A percentile compares a stretch with the other conserved stretches of the same genome.
Evolutionary conservation across 2,329 filamentous ascomycete species (phyloP).

Genomic region (Sclerotinia glacialis): DNA sequence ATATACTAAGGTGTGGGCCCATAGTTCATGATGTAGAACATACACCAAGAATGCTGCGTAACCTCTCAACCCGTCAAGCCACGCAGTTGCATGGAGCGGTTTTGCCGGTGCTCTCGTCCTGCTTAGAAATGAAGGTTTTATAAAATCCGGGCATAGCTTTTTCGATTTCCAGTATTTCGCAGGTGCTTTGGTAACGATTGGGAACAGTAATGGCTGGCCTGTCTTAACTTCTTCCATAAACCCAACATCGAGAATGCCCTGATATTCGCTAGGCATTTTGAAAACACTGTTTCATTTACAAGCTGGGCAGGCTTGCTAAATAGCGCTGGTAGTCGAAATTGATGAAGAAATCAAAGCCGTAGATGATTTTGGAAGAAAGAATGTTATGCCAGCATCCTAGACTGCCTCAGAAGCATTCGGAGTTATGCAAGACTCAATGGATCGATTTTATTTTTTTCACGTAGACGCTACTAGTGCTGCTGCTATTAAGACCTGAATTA

Average conservation of each 20-base stretch:
- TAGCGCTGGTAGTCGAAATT: not conserved
- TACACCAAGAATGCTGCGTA: constrained; percentile 49
- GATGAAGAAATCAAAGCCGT: not conserved
- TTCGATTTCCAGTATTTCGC: constrained; percentile 9
- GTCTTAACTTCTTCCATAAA: constrained; percentile 18
- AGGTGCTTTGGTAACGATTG: not conserved
- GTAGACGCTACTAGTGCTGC: not conserved
- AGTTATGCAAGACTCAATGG: not conserved
- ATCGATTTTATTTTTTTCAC: not conserved
- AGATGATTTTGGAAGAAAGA: not conserved
- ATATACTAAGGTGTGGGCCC: constrained; percentile 36
- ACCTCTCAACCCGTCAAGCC: constrained; percentile 50
- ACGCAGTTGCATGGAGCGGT: constrained; percentile 21
- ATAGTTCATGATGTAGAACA: constrained; percentile 44
- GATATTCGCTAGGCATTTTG: constrained; percentile 18
- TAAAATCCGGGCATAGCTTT: constrained; percentile 19
- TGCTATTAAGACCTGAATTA: not conserved
- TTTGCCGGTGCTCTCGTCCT: constrained; percentile 18
- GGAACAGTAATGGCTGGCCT: constrained; percentile 12
- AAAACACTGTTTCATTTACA: not conserved
- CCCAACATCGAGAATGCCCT: constrained; percentile 18
- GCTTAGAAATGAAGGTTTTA: constrained; percentile 21
- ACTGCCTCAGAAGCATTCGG: not conserved
- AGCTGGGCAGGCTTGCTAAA: not conserved
- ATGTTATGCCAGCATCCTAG: not conserved